Evolutionary conservation across 441 rosid genomes (phyloP).

Genomic region (Manihot esculenta): DNA sequence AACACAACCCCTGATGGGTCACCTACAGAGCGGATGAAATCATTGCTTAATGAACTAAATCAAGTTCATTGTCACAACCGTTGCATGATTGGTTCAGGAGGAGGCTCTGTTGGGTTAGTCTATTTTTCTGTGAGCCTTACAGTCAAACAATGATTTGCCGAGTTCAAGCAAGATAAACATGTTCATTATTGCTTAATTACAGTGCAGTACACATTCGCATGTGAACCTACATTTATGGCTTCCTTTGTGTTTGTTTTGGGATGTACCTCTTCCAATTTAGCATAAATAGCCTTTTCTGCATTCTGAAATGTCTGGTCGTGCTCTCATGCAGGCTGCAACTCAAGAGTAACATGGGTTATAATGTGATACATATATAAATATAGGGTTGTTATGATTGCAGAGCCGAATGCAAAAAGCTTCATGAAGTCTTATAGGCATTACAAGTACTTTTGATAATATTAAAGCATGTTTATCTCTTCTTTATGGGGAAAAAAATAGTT

Average conservation of each 20-base stretch:
- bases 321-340: background rate
- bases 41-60: constrained; percentile 74
- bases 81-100: constrained; percentile 95
- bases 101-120: constrained; percentile 99
- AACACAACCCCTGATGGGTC: constrained; percentile 80
- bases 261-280: background rate
- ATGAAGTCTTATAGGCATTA: background rate
- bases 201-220: background rate
- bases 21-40: constrained; percentile 58
- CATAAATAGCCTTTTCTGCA: background rate
- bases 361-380: background rate
- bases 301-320: background rate
- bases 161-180: background rate
- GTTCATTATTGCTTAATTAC: background rate
- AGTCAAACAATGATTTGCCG: background rate
- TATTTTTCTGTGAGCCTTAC: background rate
- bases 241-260: background rate
- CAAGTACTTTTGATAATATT: background rate
- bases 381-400: background rate
- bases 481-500: background rate
- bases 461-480: background rate
- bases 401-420: background rate
- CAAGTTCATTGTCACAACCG: constrained; percentile 67
- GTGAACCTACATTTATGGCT: background rate
- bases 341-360: background rate